phyloP scores from a whole-genome alignment of 176 grass and related monocot species.

The Puccinellia tenuiflora region DNA sequence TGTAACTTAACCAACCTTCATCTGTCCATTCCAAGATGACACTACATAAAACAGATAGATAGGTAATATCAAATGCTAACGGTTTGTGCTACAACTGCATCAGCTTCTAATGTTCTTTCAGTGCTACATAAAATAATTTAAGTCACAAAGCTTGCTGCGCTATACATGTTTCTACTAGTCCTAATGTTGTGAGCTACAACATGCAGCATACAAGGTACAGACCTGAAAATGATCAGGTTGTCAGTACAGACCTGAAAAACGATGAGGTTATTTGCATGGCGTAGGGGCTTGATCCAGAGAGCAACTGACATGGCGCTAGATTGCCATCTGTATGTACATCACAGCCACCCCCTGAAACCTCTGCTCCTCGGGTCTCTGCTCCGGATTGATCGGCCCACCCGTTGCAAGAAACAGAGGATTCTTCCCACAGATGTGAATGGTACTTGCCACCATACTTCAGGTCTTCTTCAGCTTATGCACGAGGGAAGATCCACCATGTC shows the following conservation, averaged over 20 bases:
- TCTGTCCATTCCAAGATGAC: not conserved
- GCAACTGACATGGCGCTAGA: not conserved
- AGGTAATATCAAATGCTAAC: not conserved
- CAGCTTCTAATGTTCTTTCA: not conserved
- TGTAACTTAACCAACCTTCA: not conserved
- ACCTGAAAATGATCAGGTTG: conserved; percentile 12
- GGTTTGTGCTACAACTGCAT: conserved; percentile 27
- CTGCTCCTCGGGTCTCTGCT: not conserved
- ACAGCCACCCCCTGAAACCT: conserved; percentile 21
- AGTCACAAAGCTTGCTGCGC: not conserved
- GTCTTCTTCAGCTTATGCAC: conserved; percentile 19
- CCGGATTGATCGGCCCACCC: not conserved
- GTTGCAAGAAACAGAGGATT: not conserved
- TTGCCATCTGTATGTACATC: conserved; percentile 48
- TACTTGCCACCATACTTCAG: not conserved
- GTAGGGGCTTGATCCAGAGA: not conserved
- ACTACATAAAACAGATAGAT: not conserved
- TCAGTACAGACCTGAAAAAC: not conserved
- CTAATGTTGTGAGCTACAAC: conserved; percentile 24
- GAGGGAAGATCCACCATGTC: conserved; percentile 19
- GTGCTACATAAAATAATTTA: not conserved
- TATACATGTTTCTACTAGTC: not conserved
- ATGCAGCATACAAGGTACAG: conserved; percentile 1
- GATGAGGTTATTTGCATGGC: not conserved
- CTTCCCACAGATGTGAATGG: not conserved